A percentile compares a stretch with the other conserved stretches of the same genome.
phyloP scores from a whole-genome alignment of 1,139 yeast species.

The Candida pseudocylindracea region DNA sequence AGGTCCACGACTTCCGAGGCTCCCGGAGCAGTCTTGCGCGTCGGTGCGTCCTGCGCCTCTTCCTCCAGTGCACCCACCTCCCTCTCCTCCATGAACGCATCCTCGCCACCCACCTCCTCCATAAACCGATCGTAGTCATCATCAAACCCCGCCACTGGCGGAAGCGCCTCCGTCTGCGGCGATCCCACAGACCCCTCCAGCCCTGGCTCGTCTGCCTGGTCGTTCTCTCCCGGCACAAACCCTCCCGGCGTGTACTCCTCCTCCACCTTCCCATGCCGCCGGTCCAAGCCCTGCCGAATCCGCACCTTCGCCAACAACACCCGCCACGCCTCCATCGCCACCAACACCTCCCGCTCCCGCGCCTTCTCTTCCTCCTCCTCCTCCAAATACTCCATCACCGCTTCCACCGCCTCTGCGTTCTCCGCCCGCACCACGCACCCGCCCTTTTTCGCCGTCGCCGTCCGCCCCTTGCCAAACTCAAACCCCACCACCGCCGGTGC shows the following conservation, averaged over 20 bases:
- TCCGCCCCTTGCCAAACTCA: constrained; percentile 22
- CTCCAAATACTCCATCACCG: constrained; percentile 28
- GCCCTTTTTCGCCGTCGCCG: constrained; percentile 41
- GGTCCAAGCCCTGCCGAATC: constrained; percentile 45
- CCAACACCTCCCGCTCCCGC: constrained; percentile 18
- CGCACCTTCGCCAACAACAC: constrained; percentile 46
- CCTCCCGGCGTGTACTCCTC: not conserved
- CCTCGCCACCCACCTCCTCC: no score
- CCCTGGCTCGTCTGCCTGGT: no score
- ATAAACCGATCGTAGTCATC: no score
- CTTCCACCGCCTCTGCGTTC: constrained; percentile 39
- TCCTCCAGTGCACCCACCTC: no score
- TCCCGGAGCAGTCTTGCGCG: no score
- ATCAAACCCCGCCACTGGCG: no score
- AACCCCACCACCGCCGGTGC: constrained; percentile 82
- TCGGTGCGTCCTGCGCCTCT: no score
- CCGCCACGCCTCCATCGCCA: constrained; percentile 54
- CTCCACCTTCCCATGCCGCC: constrained; percentile 35
- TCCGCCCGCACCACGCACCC: constrained; percentile 60
- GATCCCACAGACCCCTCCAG: no score
- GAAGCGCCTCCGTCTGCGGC: no score
- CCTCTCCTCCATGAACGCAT: no score
- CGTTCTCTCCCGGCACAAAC: no score
- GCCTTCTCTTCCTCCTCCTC: constrained; percentile 32
- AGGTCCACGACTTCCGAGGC: no score